Conservation (phyloP, 1,284 basidiomycete genomes). For the Microbotryum lychnidis-dioicae region DNA sequence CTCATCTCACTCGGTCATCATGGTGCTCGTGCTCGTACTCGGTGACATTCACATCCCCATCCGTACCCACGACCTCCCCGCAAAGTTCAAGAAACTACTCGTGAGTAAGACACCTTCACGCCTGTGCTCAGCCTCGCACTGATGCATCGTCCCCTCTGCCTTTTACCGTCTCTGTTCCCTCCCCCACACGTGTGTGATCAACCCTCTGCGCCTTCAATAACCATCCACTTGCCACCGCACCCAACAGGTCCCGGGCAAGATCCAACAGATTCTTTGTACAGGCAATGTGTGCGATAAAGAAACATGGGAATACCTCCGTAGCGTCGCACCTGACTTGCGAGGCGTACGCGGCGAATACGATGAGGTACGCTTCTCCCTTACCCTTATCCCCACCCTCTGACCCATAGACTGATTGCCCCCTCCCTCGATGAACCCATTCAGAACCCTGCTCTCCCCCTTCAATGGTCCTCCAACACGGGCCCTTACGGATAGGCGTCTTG, state of each 20-base stretch:
- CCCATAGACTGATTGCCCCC: neutral
- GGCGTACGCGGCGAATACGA: constrained; percentile 93
- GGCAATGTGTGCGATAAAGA: constrained; percentile 97
- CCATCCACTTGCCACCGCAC: too few species aligned
- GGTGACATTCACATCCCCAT: constrained; percentile 92
- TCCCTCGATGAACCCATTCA: constrained; percentile 32
- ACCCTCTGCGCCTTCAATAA: too few species aligned
- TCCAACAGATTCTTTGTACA: constrained; percentile 94
- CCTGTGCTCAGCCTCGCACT: too few species aligned
- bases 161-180: neutral
- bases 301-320: constrained; percentile 93
- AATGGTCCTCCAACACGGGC: constrained; percentile 68
- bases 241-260: constrained; percentile 71
- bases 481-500: constrained; percentile 85
- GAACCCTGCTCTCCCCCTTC: constrained; percentile 72
- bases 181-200: neutral
- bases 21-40: constrained; percentile 81
- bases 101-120: constrained; percentile 41
- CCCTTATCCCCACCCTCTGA: too few species aligned
- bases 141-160: neutral
- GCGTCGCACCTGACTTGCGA: constrained; percentile 89
- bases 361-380: constrained; percentile 46
- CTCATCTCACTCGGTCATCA: neutral
- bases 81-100: constrained; percentile 94
- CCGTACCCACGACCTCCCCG: constrained; percentile 71